Conservation (phyloP, 306 rosid species). For the Cucumis cinereus region DNA sequence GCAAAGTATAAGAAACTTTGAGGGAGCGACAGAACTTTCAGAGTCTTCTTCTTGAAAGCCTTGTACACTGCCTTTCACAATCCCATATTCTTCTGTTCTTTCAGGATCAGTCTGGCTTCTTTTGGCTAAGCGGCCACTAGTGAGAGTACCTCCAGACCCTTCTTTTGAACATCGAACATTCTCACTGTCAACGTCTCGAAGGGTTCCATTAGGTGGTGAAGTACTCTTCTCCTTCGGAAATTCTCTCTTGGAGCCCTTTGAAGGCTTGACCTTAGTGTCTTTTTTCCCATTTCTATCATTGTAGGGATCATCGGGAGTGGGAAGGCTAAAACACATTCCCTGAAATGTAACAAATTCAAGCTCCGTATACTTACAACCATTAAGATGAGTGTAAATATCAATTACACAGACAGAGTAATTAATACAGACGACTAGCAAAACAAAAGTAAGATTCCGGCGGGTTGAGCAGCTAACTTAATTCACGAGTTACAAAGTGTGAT, state of each 20-base stretch:
- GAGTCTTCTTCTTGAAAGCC: constrained; percentile 11
- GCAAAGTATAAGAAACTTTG: constrained; percentile 71
- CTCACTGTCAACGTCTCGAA: constrained; percentile 10
- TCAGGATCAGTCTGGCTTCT: constrained; percentile 11
- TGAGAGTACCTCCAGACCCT: not conserved
- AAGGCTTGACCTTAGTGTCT: constrained; percentile 12
- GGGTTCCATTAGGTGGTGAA: constrained; percentile 6
- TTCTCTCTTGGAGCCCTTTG: constrained; percentile 16
- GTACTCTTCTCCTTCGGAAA: constrained; percentile 25
- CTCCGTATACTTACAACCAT: not conserved
- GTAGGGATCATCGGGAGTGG: constrained; percentile 78
- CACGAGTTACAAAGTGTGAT: not conserved
- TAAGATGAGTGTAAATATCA: not conserved
- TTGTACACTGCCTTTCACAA: constrained; percentile 10
- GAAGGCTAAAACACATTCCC: constrained; percentile 98
- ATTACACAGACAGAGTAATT: not conserved
- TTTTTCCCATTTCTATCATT: constrained; percentile 50
- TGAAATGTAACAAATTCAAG: constrained; percentile 16
- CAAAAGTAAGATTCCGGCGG: not conserved
- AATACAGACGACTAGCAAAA: not conserved
- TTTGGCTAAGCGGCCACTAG: constrained; percentile 6
- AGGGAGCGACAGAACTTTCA: constrained; percentile 41
- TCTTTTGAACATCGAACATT: constrained; percentile 12
- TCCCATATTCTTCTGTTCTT: constrained; percentile 15
- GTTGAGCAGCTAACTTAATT: not conserved